Base-by-base conservation (phyloP, 106 monocot genomes). In the Dendrobium officinale region DNA sequence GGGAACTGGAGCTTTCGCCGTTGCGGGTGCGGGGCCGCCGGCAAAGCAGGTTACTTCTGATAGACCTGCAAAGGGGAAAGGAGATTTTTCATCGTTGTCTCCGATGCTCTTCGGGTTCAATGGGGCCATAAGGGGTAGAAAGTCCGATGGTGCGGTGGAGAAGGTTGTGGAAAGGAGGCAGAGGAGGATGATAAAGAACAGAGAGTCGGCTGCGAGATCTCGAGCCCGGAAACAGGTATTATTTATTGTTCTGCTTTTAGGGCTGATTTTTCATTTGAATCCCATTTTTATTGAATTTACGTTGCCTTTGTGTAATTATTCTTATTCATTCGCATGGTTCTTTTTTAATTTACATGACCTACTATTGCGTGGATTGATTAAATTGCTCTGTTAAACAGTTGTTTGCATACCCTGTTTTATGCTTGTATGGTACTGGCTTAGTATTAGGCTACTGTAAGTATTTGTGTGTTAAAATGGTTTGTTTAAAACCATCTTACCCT, bases 181-280 rank as follows among this genome's bases (percentile, higher is more conserved):
- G 79, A 90, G 85, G 80, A 90, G 87, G 76, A 90, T 90, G 90
- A 90, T 90, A 54, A 90, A 85, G 85, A 90, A 90, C 75, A 45
- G 90, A 20, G 86, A 87, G 75, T 90, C 90, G 59, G 90, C 90
- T 64, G 90, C 90, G 2, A 82, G 90, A 8, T 90, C 90, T 66
- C 87, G 87, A 76, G 90, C 90, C 48, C 82, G 89, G 80, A 87
- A 89, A 41, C 89, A 89, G 84, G 89, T 84, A 75, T 24, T 66
- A 26, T 66, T 24, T 66, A 66, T 66, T 66, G 51, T 51, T 51
- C 3, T 2, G 10, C 13, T 13, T 51, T 51, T 51, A 51, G 10
- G 10, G 51, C 10, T 51, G 7, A 48, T 48, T 8, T 9, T 48
- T 48, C 48, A 48, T 48, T 48, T 48, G 48, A 48, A 48, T 48